Percentiles rank a stretch among this genome's conserved stretches.
Evolutionary conservation across 306 rosid species (phyloP).

Genomic region (Lupinus albus): DNA sequence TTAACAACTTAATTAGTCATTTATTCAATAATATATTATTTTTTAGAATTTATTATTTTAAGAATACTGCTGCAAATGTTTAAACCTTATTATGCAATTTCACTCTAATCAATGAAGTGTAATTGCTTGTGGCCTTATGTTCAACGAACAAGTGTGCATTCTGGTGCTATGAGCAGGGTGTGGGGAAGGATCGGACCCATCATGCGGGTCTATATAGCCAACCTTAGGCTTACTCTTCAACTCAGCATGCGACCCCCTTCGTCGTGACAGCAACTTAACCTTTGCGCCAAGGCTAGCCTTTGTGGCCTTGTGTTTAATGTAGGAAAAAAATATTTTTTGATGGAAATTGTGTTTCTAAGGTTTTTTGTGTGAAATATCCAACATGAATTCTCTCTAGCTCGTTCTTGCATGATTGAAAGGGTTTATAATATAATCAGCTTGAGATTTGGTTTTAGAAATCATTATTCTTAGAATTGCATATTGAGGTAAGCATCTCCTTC

Average conservation of each 20-base stretch:
- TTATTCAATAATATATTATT: no score
- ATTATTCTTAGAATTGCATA: background rate
- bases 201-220: no score
- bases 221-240: no score
- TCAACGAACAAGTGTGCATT: background rate
- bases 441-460: background rate
- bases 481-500: constrained; percentile 6
- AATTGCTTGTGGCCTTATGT: constrained; percentile 14
- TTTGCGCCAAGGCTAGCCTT: no score
- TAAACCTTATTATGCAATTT: constrained; percentile 7
- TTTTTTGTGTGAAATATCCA: background rate
- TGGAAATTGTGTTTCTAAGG: background rate
- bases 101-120: background rate
- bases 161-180: no score
- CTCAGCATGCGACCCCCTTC: no score
- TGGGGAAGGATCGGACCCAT: no score
- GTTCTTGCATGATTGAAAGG: constrained; percentile 26
- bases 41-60: constrained; percentile 1
- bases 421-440: background rate
- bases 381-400: background rate
- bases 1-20: no score
- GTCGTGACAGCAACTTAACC: no score
- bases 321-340: no score
- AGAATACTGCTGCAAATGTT: constrained; percentile 1
- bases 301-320: no score